Evolutionary conservation across 805 yeast species (phyloP).

Genomic region (Jamesozyma spencerorum): DNA sequence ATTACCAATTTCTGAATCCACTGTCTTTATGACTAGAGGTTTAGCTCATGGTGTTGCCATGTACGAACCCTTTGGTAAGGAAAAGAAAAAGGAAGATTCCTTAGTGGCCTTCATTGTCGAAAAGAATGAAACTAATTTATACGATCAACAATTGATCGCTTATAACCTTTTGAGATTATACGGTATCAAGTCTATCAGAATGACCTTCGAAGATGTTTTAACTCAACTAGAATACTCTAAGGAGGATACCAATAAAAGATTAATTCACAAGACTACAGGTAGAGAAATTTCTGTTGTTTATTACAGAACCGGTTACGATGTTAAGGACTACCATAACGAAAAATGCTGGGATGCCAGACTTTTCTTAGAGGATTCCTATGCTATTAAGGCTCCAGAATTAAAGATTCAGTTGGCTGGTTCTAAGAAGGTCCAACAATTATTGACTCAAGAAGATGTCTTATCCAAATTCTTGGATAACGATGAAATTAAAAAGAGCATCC

Average conservation of each 20-base stretch:
- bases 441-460: slow-evolving; percentile 49
- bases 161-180: slow-evolving; percentile 49
- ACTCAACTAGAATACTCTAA: slow-evolving; percentile 14
- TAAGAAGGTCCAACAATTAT: slow-evolving; percentile 84
- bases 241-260: slow-evolving; percentile 31
- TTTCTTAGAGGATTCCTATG: slow-evolving; percentile 59
- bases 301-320: slow-evolving; percentile 83
- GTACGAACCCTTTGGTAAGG: slow-evolving; percentile 50
- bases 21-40: slow-evolving; percentile 18
- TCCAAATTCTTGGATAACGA: slow-evolving; percentile 34
- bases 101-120: slow-evolving; percentile 73
- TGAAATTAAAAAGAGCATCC: slow-evolving; percentile 27
- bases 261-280: slow-evolving; percentile 44
- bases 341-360: slow-evolving; percentile 72
- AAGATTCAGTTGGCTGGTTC: slow-evolving; percentile 88
- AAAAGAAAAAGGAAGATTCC: slow-evolving; percentile 42
- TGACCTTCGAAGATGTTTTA: slow-evolving; percentile 54
- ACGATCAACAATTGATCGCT: slow-evolving; percentile 85
- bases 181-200: slow-evolving; percentile 53
- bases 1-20: slow-evolving; percentile 61
- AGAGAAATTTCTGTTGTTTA: slow-evolving; percentile 82
- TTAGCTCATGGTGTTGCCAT: slow-evolving; percentile 8
- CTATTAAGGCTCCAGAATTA: slow-evolving; percentile 87
- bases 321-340: slow-evolving; percentile 61
- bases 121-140: slow-evolving; percentile 75